A percentile compares a stretch with the other conserved stretches of the same genome.
These are phyloP conservation scores for Sequoiadendron giganteum DNA, from an alignment of 75 land plant species.

Conservation along the genomic window DNA sequence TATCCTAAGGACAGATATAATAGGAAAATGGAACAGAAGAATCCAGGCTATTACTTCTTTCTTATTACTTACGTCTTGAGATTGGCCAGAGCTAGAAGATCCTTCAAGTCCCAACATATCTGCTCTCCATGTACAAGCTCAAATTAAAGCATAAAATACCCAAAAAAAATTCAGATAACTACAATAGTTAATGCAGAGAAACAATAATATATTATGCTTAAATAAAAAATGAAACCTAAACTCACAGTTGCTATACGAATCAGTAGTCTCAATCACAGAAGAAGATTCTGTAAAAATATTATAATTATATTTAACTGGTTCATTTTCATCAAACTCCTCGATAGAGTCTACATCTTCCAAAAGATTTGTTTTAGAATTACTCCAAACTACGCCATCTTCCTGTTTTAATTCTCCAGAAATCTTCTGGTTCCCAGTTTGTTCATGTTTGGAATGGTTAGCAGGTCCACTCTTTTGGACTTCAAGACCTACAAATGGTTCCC, in stretches of 20 bases:
- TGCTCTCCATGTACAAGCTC: neutral
- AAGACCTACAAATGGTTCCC: neutral
- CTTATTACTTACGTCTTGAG: slow-evolving; percentile 1
- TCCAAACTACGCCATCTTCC: neutral
- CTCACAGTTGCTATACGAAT: neutral
- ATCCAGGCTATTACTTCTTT: neutral
- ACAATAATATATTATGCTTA: neutral
- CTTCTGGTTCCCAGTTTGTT: slow-evolving; percentile 1
- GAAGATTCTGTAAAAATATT: neutral
- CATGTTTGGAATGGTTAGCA: neutral
- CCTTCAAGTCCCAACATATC: slow-evolving; percentile 5
- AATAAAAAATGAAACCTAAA: neutral
- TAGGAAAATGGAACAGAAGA: neutral
- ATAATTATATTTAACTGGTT: neutral
- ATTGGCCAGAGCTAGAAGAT: neutral
- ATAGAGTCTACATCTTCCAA: slow-evolving; percentile 4
- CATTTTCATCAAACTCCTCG: slow-evolving; percentile 5
- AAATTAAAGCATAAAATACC: neutral
- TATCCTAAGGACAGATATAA: neutral
- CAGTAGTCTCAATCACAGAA: slow-evolving; percentile 1
- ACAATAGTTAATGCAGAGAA: neutral
- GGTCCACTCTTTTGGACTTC: neutral
- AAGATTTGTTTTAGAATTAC: neutral
- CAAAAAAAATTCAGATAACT: neutral
- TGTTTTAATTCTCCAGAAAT: neutral